Base-by-base conservation (phyloP, 106 monocot genomes). In the Dendrobium catenatum region DNA sequence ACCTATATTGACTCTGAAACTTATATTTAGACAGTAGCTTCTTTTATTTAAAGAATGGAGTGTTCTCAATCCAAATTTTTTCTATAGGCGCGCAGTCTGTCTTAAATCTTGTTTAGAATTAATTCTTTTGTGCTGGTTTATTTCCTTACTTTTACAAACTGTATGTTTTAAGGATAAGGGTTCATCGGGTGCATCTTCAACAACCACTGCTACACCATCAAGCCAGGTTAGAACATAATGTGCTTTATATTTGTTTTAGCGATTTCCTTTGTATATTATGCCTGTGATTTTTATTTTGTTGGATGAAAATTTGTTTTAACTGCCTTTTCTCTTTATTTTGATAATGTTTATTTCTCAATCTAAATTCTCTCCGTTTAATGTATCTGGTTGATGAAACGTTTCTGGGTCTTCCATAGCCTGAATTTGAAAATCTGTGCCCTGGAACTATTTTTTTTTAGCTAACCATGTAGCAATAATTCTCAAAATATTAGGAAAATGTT, bases 131-230 rank as follows among this genome's bases (percentile, higher is more conserved):
- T 9, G 24, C 9, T 24, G 64, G 22, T 64, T 58, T 8, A 24
- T 24, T 64, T 64, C 64, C 2, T 64, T 5, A 64, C 9, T 64
- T 64, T 64, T 5, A 64, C 26, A 64, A 64, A 66, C 64, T 66
- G 26, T 66, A 24, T 66, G 24, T 78, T 89, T 84, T 42, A 68
- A 96, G 96, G 61, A 66, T 24, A 96, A 91, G 73, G 85, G 80
- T 24, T 81, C 93, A 70, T 68, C 88, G 67, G 85, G 86, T 86
- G 89, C 87, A 73, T 70, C 85, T 80, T 78, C 88, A 73, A 76
- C 83, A 55, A 56, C 85, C 17, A 31, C 81, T 66, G 78, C 43
- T 41, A 41, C 85, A 86, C 82, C 88, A 47, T 48, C 75, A 78
- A 90, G 37, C 81, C 84, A 89, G 88, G 96, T 96, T 80, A 81